A percentile compares a stretch with the other conserved stretches of the same genome.
phyloP scores from a whole-genome alignment of 2,329 filamentous ascomycete species.

The Acrodontium crateriforme region DNA sequence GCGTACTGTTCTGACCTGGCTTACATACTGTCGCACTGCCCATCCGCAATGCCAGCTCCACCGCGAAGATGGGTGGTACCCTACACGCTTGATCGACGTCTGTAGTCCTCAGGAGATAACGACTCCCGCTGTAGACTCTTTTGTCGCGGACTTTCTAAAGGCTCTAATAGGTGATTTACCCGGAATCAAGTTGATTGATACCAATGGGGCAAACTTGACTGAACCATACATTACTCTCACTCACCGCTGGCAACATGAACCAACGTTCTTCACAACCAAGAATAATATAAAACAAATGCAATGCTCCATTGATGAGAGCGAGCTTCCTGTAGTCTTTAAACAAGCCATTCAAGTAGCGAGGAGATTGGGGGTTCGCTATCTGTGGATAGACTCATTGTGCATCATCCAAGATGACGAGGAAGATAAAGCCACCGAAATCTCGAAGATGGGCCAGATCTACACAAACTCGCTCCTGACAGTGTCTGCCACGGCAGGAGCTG shows the following conservation, averaged over 20 bases:
- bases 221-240: conserved; percentile 1
- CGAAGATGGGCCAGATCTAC: conserved; percentile 7
- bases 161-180: not conserved
- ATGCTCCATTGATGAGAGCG: not conserved
- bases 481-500: conserved; percentile 5
- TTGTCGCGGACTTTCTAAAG: no score
- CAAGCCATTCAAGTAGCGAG: conserved; percentile 1
- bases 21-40: no score
- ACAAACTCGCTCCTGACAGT: conserved; percentile 4
- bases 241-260: conserved; percentile 1
- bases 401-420: conserved; percentile 7
- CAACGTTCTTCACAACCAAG: not conserved
- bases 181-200: not conserved
- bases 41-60: no score
- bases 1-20: no score
- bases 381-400: conserved; percentile 9
- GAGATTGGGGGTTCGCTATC: conserved; percentile 2
- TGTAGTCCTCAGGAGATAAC: no score
- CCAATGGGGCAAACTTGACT: no score
- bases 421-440: conserved; percentile 6
- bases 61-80: no score
- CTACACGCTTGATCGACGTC: no score
- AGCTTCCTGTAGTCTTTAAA: not conserved
- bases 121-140: no score
- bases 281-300: not conserved